phyloP scores from a whole-genome alignment of 73 alveolate species.

The Paramecium biaurelia region DNA sequence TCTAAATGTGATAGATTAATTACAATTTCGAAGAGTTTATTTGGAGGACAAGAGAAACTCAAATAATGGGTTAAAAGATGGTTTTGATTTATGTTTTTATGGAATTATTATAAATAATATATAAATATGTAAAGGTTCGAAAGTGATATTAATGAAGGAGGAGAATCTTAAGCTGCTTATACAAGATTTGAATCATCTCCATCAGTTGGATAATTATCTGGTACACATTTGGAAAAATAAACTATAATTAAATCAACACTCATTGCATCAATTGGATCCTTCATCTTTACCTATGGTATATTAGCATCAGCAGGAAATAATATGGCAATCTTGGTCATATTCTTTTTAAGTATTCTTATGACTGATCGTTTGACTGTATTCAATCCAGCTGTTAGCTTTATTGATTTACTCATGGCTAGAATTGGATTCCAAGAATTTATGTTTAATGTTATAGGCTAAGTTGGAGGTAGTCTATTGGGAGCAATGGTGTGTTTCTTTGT shows the following conservation, averaged over 20 bases:
- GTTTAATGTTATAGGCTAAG: conserved; percentile 28
- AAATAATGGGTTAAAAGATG: background rate
- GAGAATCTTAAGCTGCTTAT: conserved; percentile 5
- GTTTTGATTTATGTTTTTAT: conserved; percentile 23
- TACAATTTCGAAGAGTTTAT: background rate
- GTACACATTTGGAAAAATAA: background rate
- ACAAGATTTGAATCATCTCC: conserved; percentile 19
- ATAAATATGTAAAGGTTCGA: background rate
- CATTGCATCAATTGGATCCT: conserved; percentile 8
- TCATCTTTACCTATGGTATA: conserved; percentile 21
- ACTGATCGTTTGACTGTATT: conserved; percentile 18
- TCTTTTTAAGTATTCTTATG: background rate
- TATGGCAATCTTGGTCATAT: conserved; percentile 17
- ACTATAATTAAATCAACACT: background rate
- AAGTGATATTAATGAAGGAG: background rate
- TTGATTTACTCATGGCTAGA: background rate
- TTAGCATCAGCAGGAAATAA: background rate
- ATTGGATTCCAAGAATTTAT: conserved; percentile 6
- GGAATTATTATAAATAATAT: background rate
- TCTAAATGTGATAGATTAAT: background rate
- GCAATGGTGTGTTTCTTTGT: conserved; percentile 33
- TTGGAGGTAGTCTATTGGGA: conserved; percentile 17
- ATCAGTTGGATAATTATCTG: background rate
- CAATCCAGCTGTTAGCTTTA: conserved; percentile 41
- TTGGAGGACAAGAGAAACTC: background rate